phyloP scores from a whole-genome alignment of 1,284 basidiomycete genomes.

The Trichosporon faecale region DNA sequence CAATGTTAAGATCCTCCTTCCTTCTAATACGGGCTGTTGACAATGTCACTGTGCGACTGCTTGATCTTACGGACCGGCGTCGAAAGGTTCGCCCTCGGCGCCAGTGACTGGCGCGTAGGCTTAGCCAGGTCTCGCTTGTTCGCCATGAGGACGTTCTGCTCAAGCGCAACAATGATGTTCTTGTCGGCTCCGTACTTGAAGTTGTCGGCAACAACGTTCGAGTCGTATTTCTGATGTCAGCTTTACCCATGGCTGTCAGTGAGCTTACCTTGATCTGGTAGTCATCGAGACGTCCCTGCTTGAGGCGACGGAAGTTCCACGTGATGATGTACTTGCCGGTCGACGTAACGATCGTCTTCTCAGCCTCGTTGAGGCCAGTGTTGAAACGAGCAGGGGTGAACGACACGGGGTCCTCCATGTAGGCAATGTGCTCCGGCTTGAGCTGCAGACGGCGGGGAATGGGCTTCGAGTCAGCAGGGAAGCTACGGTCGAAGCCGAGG shows the following conservation, averaged over 20 bases:
- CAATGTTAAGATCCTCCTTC: background rate
- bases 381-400: constrained; percentile 97
- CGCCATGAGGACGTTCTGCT: constrained; percentile 88
- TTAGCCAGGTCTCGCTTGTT: constrained; percentile 88
- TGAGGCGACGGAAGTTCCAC: constrained; percentile 95
- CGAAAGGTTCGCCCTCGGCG: constrained; percentile 17
- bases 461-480: constrained; percentile 92
- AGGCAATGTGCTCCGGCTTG: constrained; percentile 87
- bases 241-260: constrained; percentile 3
- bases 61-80: constrained; percentile 39
- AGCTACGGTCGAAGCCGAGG: constrained; percentile 89
- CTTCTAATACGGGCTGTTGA: constrained; percentile 45
- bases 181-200: constrained; percentile 95
- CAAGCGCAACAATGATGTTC: constrained; percentile 91
- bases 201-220: constrained; percentile 90
- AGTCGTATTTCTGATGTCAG: constrained; percentile 65
- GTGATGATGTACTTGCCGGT: constrained; percentile 93
- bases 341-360: constrained; percentile 94
- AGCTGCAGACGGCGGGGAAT: constrained; percentile 85
- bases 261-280: constrained; percentile 83
- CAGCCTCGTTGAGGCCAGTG: constrained; percentile 75
- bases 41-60: constrained; percentile 40
- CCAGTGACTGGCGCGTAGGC: constrained; percentile 24
- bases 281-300: constrained; percentile 81
- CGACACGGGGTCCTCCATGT: constrained; percentile 83